Evolutionary conservation across 495 filamentous ascomycete species (phyloP), one percentile per base, ranked within the genome.

Genomic region (Penicillium crystallinum): DNA sequence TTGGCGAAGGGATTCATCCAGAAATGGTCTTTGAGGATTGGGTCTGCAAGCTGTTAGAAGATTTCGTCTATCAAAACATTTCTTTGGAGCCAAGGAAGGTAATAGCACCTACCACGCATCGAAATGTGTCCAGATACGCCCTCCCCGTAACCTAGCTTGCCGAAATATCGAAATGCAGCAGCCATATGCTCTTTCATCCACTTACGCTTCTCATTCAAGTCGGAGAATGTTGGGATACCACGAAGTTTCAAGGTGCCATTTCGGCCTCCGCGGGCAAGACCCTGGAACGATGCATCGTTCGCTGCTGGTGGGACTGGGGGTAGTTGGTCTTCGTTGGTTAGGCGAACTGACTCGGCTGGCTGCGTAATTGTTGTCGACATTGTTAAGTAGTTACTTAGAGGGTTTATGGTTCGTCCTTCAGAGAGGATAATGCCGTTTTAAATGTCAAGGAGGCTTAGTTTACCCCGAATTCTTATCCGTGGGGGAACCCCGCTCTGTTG

Each of bases 161-260:
- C 84, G 56, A 88, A 89, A 62, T 84, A 78, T 4, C 84, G 78
- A 58, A 85, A 89, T n/a, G 83, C 85, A 48, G 82, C 83, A 0
- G 84, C 84, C 63, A 88, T 81, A 48, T 84, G 83, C 60, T 87
- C 81, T 54, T 86, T 89, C 55, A 85, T 77, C 73, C 83, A 86
- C 52, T 83, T 61, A 17, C 86, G 77, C 62, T 87, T 78, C 34
- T 80, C 80, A 35, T 82, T 74, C 1, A 75, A 68, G 30, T 75
- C 78, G 8, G 77, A 71, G 57, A 85, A 85, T 39, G 76, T 78
- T 27, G 84, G 84, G 46, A 81, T 81, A 5, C 72, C 75, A 11
- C 68, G 67, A 15, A 82, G 71, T 55, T 76, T 79, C 44, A 80
- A 60, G 10, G 65, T 69, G 11, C 69, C 73, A 18, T 63, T 56